Evolutionary conservation across 2,329 filamentous ascomycete genomes (phyloP), one percentile per base, ranked within the genome.

Genomic region (Alternaria panax): DNA sequence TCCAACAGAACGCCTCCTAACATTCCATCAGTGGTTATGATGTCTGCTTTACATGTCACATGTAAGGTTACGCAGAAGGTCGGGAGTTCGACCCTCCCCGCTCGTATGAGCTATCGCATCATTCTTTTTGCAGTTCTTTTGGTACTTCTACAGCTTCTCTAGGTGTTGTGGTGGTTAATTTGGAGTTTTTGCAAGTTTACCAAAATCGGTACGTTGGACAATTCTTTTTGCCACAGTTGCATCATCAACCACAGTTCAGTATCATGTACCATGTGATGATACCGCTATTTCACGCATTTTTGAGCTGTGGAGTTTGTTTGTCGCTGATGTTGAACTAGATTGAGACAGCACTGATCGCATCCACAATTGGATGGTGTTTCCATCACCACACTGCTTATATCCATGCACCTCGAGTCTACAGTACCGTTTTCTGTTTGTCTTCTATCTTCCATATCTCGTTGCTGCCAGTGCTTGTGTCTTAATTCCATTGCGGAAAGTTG

Each of bases 21-120:
- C n/a, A n/a, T n/a, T n/a, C n/a, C n/a, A n/a, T n/a, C n/a, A n/a
- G 74, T 75, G 73, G 74, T 76, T 68, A 76, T 75, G 71, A 76
- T 75, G 72, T 76, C 72, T 75, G 73, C 73, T 74, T 76, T 75
- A 76, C 74, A 75, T 72, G 24, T 9, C 11, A 24, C 62, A 67
- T 74, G 60, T 62, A 55, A 58, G 67, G 71, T 32, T 16, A 47
- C 73, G 73, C 74, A 75, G 72, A 75, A 75, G 73, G 73, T 76
- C 73, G 69, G 65, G 74, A 71, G 74, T 76, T 75, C 73, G 72
- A 76, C 70, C 72, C 73, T 71, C 73, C 67, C 68, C 70, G 60
- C 65, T 65, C 72, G 72, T 75, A 75, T 4, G 45, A 47, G 28
- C 28, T 32, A 11, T 47, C 16, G 51, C 62, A 62, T 68, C 65